Base-by-base conservation (phyloP, 495 filamentous ascomycete species). In the Xylaria acuta region DNA sequence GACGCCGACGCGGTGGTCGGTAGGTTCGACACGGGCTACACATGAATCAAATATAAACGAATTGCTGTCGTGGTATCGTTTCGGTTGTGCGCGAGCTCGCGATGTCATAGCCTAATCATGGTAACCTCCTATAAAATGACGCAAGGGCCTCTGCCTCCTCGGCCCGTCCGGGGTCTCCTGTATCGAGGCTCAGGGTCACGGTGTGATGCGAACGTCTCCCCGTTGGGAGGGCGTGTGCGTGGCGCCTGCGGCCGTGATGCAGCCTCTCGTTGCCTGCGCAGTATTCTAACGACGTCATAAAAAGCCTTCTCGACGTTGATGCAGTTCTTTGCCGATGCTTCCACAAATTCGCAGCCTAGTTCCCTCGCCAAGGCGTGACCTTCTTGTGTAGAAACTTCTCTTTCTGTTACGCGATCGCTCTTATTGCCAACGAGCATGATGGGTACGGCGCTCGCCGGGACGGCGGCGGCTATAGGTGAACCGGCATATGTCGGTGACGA, bases 401-500 rank as follows among this genome's bases (percentile, higher is more conserved):
- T 89, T 82, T 99, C 97, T 18, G 95, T 95, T 22, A 96, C 93
- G 72, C 95, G 88, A 84, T 99, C 96, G 84, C 93, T 96, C 86
- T 99, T 99, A 84, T 99, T 98, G 47, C 97, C 96, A 36, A 99
- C 96, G 41, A 99, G 87, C 96, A 99, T 98, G 69, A 99, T 94
- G 22, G 96, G 96, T 3, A 95, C 93, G 14, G 92, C 92, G 40
- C 89, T 88, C 40, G 87, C 81, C 0, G 88, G 84, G 54, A 78
- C 81, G 63, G 77, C 76, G n/a, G 84, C 79, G 56, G 86, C 83
- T 78, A 90, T 82, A 20, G 87, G 84, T 16, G 90, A 88, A 25
- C 90, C 86, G 27, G 87, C 84, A 74, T 90, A 90, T 45, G 94
- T 88, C 27, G 94, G 90, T 62, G 94, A 93, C 59, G 93, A 92